phyloP scores from a whole-genome alignment of 305 asterid species.

The Salvia sclarea region DNA sequence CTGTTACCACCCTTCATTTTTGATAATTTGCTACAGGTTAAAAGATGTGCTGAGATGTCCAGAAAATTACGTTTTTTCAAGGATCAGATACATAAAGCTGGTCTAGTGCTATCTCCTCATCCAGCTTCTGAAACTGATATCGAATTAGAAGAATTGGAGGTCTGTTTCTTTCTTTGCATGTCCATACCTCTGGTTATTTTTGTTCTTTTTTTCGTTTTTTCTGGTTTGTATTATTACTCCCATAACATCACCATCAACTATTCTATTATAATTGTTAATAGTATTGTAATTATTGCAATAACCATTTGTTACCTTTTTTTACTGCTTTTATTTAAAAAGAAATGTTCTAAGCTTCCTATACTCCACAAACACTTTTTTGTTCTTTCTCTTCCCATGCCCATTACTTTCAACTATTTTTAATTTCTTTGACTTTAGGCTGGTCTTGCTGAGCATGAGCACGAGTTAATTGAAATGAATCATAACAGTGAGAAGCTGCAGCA shows the following conservation, averaged over 20 bases:
- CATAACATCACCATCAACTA: background rate
- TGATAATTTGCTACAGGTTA: conserved; percentile 54
- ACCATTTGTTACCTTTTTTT: background rate
- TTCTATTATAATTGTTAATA: background rate
- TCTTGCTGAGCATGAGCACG: conserved; percentile 79
- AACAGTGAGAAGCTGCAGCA: conserved; percentile 76
- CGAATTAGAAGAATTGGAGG: conserved; percentile 93
- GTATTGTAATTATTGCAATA: background rate
- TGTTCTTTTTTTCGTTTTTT: background rate
- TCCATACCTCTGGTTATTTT: background rate
- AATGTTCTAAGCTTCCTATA: conserved; percentile 19
- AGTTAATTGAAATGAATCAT: conserved; percentile 75
- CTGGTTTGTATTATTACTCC: background rate
- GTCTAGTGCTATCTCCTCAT: conserved; percentile 61
- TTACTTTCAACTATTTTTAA: conserved; percentile 3
- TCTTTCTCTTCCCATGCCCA: conserved; percentile 30
- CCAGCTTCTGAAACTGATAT: conserved; percentile 76
- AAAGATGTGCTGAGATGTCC: conserved; percentile 97
- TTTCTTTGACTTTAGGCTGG: conserved; percentile 47
- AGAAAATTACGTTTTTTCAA: conserved; percentile 82
- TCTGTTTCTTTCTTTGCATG: conserved; percentile 31
- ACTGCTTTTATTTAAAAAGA: background rate
- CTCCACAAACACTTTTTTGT: conserved; percentile 6
- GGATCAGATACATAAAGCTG: conserved; percentile 88
- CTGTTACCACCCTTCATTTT: conserved; percentile 12